Conservation (phyloP, 2,329 filamentous ascomycete species). For the Fusarium marasasianum region DNA sequence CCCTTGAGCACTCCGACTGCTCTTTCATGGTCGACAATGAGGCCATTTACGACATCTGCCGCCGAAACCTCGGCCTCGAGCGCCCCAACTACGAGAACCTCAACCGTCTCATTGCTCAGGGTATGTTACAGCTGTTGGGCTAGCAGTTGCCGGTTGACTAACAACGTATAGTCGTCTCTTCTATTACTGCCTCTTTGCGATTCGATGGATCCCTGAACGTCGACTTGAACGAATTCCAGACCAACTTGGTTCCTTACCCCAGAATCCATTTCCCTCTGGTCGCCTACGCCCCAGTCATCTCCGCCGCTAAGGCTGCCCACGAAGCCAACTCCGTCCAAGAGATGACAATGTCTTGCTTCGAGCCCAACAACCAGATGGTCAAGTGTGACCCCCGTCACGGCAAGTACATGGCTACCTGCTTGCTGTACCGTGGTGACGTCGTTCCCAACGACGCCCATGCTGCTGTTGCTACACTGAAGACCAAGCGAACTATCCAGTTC, state of each 20-base stretch:
- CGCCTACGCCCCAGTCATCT: constrained; percentile 94
- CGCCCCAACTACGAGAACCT: constrained; percentile 98
- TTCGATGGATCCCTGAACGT: constrained; percentile 99
- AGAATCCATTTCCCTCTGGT: constrained; percentile 99
- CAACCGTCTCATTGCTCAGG: constrained; percentile 97
- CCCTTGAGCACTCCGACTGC: constrained; percentile 99
- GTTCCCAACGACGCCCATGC: constrained; percentile 95
- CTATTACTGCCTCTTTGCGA: constrained; percentile 96
- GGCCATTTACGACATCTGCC: constrained; percentile 99
- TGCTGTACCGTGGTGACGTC: constrained; percentile 98
- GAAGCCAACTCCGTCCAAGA: constrained; percentile 98
- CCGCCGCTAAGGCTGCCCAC: constrained; percentile 93
- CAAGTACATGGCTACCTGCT: constrained; percentile 99
- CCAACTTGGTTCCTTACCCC: constrained; percentile 98
- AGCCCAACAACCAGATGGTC: constrained; percentile 99
- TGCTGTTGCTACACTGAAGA: constrained; percentile 96
- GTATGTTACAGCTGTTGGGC: constrained; percentile 55
- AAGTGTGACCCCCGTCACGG: constrained; percentile 98
- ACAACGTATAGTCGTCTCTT: constrained; percentile 80
- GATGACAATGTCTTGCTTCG: constrained; percentile 99
- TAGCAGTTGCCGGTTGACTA: constrained; percentile 18
- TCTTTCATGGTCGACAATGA: constrained; percentile 99
- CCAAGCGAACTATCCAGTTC: constrained; percentile 98
- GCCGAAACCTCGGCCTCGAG: constrained; percentile 95
- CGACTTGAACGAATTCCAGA: constrained; percentile 99